phyloP scores from a whole-genome alignment of 2,329 filamentous ascomycete species.

The Lasiodiplodia hormozganensis region DNA sequence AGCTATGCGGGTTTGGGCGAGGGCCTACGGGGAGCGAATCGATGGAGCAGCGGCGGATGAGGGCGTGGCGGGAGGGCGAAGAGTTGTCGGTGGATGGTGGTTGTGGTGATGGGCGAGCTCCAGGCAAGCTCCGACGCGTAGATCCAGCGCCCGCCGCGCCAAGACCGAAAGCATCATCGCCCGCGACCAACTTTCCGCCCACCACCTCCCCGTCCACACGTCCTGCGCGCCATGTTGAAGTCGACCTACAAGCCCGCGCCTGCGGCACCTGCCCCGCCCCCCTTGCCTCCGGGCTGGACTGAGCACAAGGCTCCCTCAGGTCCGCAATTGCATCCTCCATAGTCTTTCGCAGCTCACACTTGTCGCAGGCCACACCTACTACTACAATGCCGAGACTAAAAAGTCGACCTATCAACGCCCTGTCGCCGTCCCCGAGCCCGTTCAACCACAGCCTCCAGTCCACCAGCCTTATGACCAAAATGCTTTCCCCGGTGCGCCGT shows the following conservation, averaged over 20 bases:
- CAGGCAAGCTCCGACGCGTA: slow-evolving; percentile 37
- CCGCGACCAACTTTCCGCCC: slow-evolving; percentile 31
- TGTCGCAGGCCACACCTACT: slow-evolving; percentile 75
- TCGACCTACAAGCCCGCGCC: slow-evolving; percentile 73
- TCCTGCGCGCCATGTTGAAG: slow-evolving; percentile 66
- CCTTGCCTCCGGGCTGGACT: slow-evolving; percentile 84
- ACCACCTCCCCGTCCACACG: slow-evolving; percentile 36
- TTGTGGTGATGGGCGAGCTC: slow-evolving; percentile 38
- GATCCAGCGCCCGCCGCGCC: slow-evolving; percentile 17
- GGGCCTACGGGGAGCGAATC: background rate
- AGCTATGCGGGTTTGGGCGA: slow-evolving; percentile 19
- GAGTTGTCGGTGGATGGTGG: slow-evolving; percentile 34
- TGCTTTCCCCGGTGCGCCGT: slow-evolving; percentile 40
- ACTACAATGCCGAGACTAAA: slow-evolving; percentile 82
- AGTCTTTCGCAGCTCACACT: slow-evolving; percentile 35
- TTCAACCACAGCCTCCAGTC: slow-evolving; percentile 22
- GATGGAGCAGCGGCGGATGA: slow-evolving; percentile 32
- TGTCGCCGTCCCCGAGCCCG: slow-evolving; percentile 34
- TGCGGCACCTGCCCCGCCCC: slow-evolving; percentile 51
- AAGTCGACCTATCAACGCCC: slow-evolving; percentile 88
- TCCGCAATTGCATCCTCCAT: slow-evolving; percentile 38
- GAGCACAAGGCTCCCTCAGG: slow-evolving; percentile 87
- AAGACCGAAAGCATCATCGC: slow-evolving; percentile 41
- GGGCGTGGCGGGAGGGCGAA: slow-evolving; percentile 32
- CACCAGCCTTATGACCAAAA: slow-evolving; percentile 9